phyloP scores from a whole-genome alignment of 2,329 filamentous ascomycete genomes.

The Cercospora zeae-maydis region DNA sequence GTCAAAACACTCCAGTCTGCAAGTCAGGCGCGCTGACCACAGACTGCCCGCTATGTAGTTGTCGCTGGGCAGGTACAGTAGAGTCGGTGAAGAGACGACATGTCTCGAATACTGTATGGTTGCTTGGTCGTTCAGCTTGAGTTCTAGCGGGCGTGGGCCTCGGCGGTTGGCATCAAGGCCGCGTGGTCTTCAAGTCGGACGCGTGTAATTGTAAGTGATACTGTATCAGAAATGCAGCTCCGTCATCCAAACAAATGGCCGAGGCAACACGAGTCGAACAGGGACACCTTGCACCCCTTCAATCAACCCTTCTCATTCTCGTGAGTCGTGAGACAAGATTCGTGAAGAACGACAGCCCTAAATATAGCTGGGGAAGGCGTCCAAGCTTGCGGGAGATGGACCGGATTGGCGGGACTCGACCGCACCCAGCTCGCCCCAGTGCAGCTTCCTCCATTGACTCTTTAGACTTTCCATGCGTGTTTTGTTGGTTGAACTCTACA shows the following conservation, averaged over 20 bases:
- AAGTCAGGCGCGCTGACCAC: no score
- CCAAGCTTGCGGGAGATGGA: not conserved
- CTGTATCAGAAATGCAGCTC: not conserved
- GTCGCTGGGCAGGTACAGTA: no score
- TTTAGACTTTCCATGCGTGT: conserved; percentile 6
- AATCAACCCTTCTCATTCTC: not conserved
- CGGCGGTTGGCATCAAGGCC: no score
- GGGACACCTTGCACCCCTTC: no score
- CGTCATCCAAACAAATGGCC: not conserved
- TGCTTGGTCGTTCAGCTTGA: no score
- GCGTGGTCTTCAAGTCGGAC: no score
- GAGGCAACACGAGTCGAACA: not conserved
- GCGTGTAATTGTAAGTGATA: no score
- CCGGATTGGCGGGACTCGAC: not conserved
- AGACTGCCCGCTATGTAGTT: no score
- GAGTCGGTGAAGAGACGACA: no score
- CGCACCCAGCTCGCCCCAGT: not conserved
- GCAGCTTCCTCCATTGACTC: not conserved
- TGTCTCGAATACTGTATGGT: no score
- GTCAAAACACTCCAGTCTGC: no score
- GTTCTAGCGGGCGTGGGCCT: no score
- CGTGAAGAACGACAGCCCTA: not conserved
- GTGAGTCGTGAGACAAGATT: not conserved
- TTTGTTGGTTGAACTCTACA: conserved; percentile 11
- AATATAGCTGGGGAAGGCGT: not conserved